Base-by-base conservation (phyloP, 2,329 filamentous ascomycete species). In the Diaporthe velutina region DNA sequence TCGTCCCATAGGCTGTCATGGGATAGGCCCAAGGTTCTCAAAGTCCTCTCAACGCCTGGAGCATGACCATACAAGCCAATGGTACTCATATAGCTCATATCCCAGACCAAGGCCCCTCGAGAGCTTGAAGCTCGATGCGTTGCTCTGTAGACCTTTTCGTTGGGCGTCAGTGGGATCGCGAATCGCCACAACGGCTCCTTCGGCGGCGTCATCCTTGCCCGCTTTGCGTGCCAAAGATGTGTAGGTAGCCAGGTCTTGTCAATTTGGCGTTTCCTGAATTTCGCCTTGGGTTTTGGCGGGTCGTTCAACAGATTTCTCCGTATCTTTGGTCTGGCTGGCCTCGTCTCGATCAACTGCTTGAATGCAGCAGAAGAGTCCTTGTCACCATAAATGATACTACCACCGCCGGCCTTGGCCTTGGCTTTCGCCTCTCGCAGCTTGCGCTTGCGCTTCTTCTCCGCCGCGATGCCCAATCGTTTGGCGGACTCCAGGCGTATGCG, bases 171-270 rank as follows among this genome's bases (percentile, higher is more conserved):
- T 0, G 96, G 95, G 33, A 98, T 86, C 0, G 95, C 91, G 83
- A 98, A 98, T 54, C 95, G 90, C 97, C 97, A 99, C n/a, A 97
- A 84, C 4, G 95, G 93, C 58, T 93, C 89, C 66, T 90, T 92
- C 0, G 94, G 93, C 10, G 91, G 89, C 0, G 95, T 95, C 94
- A 99, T 97, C 75, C 90, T 93, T 30, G 97, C 95, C 75, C 97
- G 89, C 83, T 99, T 99, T 3, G 96, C 93, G 84, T 98, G 96
- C 90, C 94, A 99, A 77, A 97, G 85, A 83, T 99, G 97, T 9
- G 97, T 98, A 0, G 97, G 97, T 22, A 99, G 87, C 95, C 96
- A 98, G 3, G 94, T 95, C 86, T 98, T 98, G 82, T 94, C 89
- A 60, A 93, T 86, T 82, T 98, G 96, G 42, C 97, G 92, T 84